Evolutionary conservation across 2,329 filamentous ascomycete species (phyloP).

Genomic region (Exophiala spinifera): DNA sequence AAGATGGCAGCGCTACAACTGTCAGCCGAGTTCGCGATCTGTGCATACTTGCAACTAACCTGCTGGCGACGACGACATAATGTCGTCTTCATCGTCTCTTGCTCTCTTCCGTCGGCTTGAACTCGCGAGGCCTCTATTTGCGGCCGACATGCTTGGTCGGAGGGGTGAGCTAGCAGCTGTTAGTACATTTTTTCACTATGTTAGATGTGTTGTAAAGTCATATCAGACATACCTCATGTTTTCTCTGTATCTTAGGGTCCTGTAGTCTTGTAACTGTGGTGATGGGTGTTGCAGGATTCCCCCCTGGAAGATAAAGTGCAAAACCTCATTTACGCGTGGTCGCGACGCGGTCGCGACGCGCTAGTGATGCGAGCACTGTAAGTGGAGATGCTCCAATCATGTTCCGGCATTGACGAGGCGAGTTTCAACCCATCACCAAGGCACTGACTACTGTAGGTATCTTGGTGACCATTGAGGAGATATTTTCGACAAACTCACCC

Average conservation of each 20-base stretch:
- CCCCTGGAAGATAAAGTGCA: background rate
- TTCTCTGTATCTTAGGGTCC: background rate
- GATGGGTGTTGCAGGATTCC: background rate
- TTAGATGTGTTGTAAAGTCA: background rate
- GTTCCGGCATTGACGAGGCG: no score
- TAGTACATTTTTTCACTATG: background rate
- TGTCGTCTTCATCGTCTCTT: constrained; percentile 65
- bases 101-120: constrained; percentile 59
- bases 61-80: constrained; percentile 55
- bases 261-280: constrained; percentile 17
- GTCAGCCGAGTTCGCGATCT: background rate
- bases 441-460: no score
- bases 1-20: constrained; percentile 51
- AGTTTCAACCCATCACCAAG: no score
- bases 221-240: constrained; percentile 17
- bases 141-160: constrained; percentile 74
- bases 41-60: constrained; percentile 35
- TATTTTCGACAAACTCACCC: no score
- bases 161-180: constrained; percentile 67
- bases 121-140: constrained; percentile 66
- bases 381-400: background rate
- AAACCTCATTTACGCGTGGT: constrained; percentile 11
- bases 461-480: no score
- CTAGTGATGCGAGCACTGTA: constrained; percentile 2
- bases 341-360: constrained; percentile 5